Evolutionary conservation across 169 alveolate species (phyloP).

Genomic region (Plasmodium coatneyi): DNA sequence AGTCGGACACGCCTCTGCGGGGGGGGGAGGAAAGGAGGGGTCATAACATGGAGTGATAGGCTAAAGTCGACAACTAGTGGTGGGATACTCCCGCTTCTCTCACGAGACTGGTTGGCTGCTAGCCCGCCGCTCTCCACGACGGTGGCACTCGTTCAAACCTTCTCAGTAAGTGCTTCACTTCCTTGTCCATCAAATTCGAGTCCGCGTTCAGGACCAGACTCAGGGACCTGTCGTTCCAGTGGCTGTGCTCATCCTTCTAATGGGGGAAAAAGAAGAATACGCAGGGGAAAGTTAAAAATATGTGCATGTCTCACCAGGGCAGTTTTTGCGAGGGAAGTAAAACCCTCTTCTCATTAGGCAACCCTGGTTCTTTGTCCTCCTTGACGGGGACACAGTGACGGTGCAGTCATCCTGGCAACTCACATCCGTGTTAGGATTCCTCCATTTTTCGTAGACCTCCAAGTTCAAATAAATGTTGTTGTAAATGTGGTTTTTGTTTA

Average conservation of each 20-base stretch:
- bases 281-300: background rate
- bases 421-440: constrained; percentile 50
- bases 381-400: background rate
- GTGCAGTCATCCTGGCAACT: background rate
- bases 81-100: background rate
- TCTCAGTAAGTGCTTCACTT: constrained; percentile 34
- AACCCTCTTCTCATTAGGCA: background rate
- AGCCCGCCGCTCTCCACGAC: background rate
- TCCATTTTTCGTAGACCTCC: constrained; percentile 70
- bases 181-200: constrained; percentile 55
- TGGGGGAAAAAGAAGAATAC: background rate
- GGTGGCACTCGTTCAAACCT: constrained; percentile 5
- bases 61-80: too few relatives aligned
- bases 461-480: constrained; percentile 33
- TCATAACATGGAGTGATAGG: background rate
- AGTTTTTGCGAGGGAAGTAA: background rate
- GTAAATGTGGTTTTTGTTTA: constrained; percentile 55
- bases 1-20: constrained; percentile 54
- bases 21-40: background rate
- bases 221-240: constrained; percentile 52
- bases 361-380: background rate
- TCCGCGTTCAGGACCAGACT: constrained; percentile 38
- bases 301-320: background rate
- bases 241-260: constrained; percentile 56
- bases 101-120: background rate